Percentiles rank a stretch among this genome's conserved stretches.
These are phyloP conservation scores for Parasitella parasitica DNA, from an alignment of 371 early-diverging fungal species.

Conservation along the genomic window DNA sequence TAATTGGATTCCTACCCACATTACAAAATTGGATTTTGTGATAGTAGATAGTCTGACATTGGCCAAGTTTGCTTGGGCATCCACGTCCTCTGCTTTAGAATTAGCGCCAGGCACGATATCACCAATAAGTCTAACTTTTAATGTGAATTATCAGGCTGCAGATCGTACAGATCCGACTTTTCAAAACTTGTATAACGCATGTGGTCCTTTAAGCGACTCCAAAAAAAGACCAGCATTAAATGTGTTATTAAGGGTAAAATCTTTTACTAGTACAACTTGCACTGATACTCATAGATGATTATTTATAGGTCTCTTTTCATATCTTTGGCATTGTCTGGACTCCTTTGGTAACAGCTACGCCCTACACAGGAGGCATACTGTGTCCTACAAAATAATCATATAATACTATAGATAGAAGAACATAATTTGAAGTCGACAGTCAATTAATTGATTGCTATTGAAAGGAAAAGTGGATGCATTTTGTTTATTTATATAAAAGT, in stretches of 20 bases:
- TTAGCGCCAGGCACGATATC: slow-evolving; percentile 10
- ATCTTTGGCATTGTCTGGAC: slow-evolving; percentile 41
- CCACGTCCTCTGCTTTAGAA: background rate
- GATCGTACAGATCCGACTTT: slow-evolving; percentile 24
- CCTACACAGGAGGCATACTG: slow-evolving; percentile 28
- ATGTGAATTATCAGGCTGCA: slow-evolving; percentile 22
- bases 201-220: slow-evolving; percentile 23
- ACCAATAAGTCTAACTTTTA: slow-evolving; percentile 14
- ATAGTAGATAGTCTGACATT: slow-evolving; percentile 24
- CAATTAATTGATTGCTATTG: too few relatives aligned
- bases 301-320: slow-evolving; percentile 33
- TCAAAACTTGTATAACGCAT: slow-evolving; percentile 28
- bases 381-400: slow-evolving; percentile 28
- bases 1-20: slow-evolving; percentile 25
- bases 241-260: slow-evolving; percentile 24
- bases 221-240: slow-evolving; percentile 17
- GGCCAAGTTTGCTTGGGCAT: slow-evolving; percentile 17
- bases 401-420: too few relatives aligned
- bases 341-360: slow-evolving; percentile 22
- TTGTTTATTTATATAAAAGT: too few relatives aligned
- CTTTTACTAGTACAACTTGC: too few relatives aligned
- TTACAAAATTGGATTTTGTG: slow-evolving; percentile 18
- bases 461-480: background rate
- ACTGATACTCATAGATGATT: background rate
- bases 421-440: too few relatives aligned